Evolutionary conservation across 345 rosid genomes (phyloP), one percentile per base, ranked within the genome.

Genomic region (Garcia nutans): DNA sequence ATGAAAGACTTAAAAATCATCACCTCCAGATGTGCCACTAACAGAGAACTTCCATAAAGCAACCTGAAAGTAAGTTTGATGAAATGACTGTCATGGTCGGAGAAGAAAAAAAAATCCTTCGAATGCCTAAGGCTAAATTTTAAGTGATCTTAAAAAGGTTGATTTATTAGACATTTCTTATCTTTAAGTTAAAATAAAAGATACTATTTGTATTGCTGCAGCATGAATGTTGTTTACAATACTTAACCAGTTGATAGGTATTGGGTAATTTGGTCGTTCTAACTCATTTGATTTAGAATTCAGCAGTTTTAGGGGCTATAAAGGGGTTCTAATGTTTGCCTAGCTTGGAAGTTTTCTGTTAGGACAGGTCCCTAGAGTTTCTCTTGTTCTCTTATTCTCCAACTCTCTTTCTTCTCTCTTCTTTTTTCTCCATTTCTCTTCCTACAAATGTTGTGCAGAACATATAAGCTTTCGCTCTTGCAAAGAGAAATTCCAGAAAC

Each of bases 21-120:
- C 85, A 96, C 97, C 96, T 85, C 82, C 86, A 22, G 82, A 79
- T 78, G 88, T 63, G 76, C 74, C 82, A 77, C 79, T 77, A 45
- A 76, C 76, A 82, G 85, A 82, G 81, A 93, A 96, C 82, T 93
- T 96, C 99, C 98, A 93, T 77, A 96, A 75, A 83, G 95, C 99
- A 87, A 96, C 93, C 99, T 93, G 88, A 82, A 79, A 58, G 47
- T 26, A 8, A 42, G 23, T 13, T 37, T 6, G 20, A 47, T 47
- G 10, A 72, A 64, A 68, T 26, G 42, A 16, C 69, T 22, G 8
- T 33, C 78, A 68, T 22, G 44, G 42, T 60, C 52, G 67, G 52
- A 55, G 63, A 71, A 77, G 26, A 54, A 70, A 61, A 8, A 74
- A 8, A 74, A 16, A 23, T 17, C 28, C 37, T 24, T 70, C 17